Evolutionary conservation across 1,284 basidiomycete genomes (phyloP), one percentile per base, ranked within the genome.

Genomic region (Ustilago bromivora): DNA sequence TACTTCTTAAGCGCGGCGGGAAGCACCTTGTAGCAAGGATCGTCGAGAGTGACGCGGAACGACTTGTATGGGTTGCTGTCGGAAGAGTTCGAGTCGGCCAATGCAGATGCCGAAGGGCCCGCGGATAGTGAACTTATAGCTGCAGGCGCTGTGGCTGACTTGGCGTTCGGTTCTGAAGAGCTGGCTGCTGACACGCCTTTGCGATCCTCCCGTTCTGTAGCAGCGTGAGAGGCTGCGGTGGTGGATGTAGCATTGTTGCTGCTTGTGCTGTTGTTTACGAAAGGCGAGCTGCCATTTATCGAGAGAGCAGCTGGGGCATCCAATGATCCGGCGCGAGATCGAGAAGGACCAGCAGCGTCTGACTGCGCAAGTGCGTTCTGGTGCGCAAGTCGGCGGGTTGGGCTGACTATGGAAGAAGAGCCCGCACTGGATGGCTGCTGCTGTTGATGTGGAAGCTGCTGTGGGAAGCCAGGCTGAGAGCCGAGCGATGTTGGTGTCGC

Each of bases 1-100:
- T 99, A 99, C 87, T 98, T 98, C 88, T 98, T 98, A 76, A 99
- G 89, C 17, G 97, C 97, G 0, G 96, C 96, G 0, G 97, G 96
- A 17, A 99, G 88, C 17, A 99, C 96, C 84, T 97, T 98, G 92
- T 94, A 96, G 63, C 96, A 97, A 0, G 97, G 96, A 87, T 99
- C 97, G 71, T 99, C 96, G 71, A 99, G 87, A 74, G 94, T 89
- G 32, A 90, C 90, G 28, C 80, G 73, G 71, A 82, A 82, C 41
- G 81, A 85, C 58, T 87, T 86, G 73, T 88, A 88, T 36, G 85
- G 86, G 59, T 89, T 74, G 71, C 69, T 76, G 59, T 66, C 65
- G 15, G 74, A 71, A 17, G 74, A 68, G 43, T 51, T 53, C 5
- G 49, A 38, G 57, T 59, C 63, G 52, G 70, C 43, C 1, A 60